Evolutionary conservation across 257 asterid genomes (phyloP), one percentile per base, ranked within the genome.

Genomic region (Gynochthodes officinalis): DNA sequence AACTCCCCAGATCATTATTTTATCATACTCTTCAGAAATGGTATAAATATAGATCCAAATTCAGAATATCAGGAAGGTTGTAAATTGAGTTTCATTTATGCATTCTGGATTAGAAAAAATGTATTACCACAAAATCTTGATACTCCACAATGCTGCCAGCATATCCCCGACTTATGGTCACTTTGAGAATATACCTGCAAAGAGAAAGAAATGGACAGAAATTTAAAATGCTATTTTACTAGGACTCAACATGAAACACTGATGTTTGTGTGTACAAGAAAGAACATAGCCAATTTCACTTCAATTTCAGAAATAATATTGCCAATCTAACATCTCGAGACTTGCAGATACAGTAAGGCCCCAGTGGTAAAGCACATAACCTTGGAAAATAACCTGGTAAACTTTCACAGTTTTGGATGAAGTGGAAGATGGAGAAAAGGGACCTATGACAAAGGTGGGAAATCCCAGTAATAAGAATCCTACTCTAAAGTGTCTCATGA

Each of bases 71-170:
- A 28, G 33, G 25, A 37, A 62, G 9, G 25, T n/a, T 7, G 39
- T 30, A 67, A 64, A 0, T 15, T 48, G 23, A 46, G 52, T 46
- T 58, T 58, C 62, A 67, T 44, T 66, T 23, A 65, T 21, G 19
- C 30, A 67, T 57, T 67, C 52, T 4, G 49, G 39, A 19, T n/a
- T 21, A 62, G 27, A 48, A 54, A 73, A 25, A 37, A 64, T 69
- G 63, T 43, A 59, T 82, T 89, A 94, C 99, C 96, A 91, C 87
- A 80, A 94, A 85, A 84, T 94, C 97, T 82, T 94, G 98, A 82
- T 85, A 89, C 77, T 94, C 92, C 77, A 89, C 86, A 73, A 94
- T 89, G 93, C 96, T 94, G 61, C 98, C 98, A 72, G 89, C 97
- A 82, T 94, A 94, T 76, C 97, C 98, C 72, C 99, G 93, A 74